phyloP scores from a whole-genome alignment of 2,329 filamentous ascomycete genomes.

The Talaromyces albobiverticillius region DNA sequence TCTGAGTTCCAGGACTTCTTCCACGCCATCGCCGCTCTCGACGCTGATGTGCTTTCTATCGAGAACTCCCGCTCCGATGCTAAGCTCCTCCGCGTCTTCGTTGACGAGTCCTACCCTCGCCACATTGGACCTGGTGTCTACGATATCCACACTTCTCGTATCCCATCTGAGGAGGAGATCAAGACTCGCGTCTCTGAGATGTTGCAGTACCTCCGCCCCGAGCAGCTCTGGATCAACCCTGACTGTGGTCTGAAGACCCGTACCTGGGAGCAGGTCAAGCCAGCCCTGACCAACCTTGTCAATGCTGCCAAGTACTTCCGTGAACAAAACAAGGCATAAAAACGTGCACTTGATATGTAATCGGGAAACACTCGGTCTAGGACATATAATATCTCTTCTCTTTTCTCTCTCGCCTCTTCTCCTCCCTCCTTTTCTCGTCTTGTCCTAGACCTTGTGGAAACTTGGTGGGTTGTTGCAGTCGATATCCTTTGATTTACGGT shows the following conservation, averaged over 20 bases:
- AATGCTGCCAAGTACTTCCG: slow-evolving; percentile 97
- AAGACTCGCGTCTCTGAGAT: slow-evolving; percentile 97
- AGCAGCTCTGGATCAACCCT: slow-evolving; percentile 99
- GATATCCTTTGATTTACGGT: slow-evolving; percentile 12
- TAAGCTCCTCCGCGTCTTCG: slow-evolving; percentile 98
- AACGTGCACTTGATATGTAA: slow-evolving; percentile 52
- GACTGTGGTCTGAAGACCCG: slow-evolving; percentile 99
- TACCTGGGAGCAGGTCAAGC: slow-evolving; percentile 98
- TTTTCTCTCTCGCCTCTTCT: slow-evolving; percentile 18
- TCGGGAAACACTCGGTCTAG: not conserved
- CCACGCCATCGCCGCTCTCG: slow-evolving; percentile 97
- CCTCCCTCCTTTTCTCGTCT: slow-evolving; percentile 7
- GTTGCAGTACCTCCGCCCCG: slow-evolving; percentile 93
- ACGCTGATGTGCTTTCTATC: slow-evolving; percentile 96
- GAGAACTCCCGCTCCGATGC: slow-evolving; percentile 99
- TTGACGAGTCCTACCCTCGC: slow-evolving; percentile 93
- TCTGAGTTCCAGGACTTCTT: slow-evolving; percentile 99
- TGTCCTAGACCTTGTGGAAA: not conserved
- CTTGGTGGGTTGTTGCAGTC: not conserved
- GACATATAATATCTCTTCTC: slow-evolving; percentile 7
- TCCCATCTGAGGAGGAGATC: slow-evolving; percentile 97
- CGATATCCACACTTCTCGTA: slow-evolving; percentile 98
- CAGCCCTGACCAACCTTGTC: slow-evolving; percentile 93
- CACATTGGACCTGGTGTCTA: slow-evolving; percentile 99
- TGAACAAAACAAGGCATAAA: slow-evolving; percentile 65